Percentiles rank a stretch among this genome's conserved stretches.
Conservation (phyloP, 2,329 filamentous ascomycete species). For the Fusarium chlamydosporum region DNA sequence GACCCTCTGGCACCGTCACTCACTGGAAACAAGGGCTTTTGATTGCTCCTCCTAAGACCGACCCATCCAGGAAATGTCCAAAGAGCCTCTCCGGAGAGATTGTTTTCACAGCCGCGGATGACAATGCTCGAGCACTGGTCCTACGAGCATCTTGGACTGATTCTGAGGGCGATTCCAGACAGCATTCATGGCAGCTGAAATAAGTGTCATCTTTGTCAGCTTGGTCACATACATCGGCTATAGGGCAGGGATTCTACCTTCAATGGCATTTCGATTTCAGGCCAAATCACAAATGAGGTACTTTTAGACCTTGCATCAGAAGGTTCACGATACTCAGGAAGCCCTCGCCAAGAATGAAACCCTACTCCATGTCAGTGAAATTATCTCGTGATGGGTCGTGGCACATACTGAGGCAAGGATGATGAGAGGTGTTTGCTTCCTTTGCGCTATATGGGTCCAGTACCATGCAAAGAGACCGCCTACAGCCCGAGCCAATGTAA, state of each 20-base stretch:
- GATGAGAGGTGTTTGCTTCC: conserved; percentile 81
- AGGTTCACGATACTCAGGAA: conserved; percentile 93
- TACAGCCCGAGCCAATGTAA: conserved; percentile 88
- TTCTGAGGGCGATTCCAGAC: conserved; percentile 58
- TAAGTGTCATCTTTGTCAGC: conserved; percentile 46
- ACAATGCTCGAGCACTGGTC: conserved; percentile 77
- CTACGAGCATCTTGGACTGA: conserved; percentile 74
- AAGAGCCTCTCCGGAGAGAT: conserved; percentile 76
- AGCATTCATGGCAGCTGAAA: conserved; percentile 67
- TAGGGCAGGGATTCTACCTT: not conserved
- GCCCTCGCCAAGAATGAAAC: conserved; percentile 92
- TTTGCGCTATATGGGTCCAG: conserved; percentile 72
- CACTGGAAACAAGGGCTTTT: conserved; percentile 93
- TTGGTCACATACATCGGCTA: not conserved
- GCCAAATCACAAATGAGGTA: conserved; percentile 75
- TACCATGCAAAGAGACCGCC: conserved; percentile 83
- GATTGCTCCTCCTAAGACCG: conserved; percentile 73
- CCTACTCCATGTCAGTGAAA: conserved; percentile 59
- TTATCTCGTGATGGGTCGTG: not conserved
- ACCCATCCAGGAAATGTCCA: conserved; percentile 62
- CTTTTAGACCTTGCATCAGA: conserved; percentile 79
- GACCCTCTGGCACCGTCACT: conserved; percentile 80
- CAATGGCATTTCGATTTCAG: not conserved
- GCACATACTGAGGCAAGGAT: conserved; percentile 79
- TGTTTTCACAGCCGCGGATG: conserved; percentile 76